These are phyloP conservation scores for Suhomyces vadensis DNA, from an alignment of 805 yeast species.

Conservation along the genomic window DNA sequence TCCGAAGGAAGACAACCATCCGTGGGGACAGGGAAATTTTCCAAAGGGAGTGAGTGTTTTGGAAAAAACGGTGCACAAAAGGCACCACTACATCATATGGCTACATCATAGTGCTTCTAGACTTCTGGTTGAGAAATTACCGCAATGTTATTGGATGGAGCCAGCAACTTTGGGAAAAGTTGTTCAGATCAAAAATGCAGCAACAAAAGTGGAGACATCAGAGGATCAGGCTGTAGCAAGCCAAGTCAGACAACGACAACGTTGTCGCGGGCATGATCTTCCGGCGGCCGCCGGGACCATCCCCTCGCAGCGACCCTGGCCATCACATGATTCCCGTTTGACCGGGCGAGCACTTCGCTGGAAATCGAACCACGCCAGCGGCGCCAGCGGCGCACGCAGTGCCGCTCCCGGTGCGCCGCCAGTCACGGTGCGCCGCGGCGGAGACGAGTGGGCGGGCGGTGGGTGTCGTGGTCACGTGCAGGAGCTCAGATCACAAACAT, in stretches of 20 bases:
- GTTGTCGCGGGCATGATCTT: neutral
- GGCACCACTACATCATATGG: slow-evolving; percentile 2
- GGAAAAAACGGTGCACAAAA: neutral
- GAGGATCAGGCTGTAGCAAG: neutral
- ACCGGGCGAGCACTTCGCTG: too few species aligned
- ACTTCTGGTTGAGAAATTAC: neutral
- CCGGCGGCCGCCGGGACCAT: neutral
- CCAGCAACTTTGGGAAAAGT: neutral
- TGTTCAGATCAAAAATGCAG: neutral
- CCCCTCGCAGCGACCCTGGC: neutral
- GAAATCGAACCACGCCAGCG: too few species aligned
- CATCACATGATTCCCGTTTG: slow-evolving; percentile 5
- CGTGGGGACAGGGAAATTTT: slow-evolving; percentile 7
- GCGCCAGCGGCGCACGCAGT: too few species aligned
- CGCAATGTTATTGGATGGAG: neutral
- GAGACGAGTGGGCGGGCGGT: too few species aligned
- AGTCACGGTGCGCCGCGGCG: too few species aligned
- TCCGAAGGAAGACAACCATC: slow-evolving; percentile 15
- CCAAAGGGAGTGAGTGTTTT: slow-evolving; percentile 3
- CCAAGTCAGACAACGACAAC: neutral
- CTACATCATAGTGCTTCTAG: neutral
- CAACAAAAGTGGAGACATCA: neutral
- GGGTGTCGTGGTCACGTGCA: too few species aligned
- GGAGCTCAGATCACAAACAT: too few species aligned
- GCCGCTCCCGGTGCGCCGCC: too few species aligned